Base-by-base conservation (phyloP, 2,329 filamentous ascomycete species). In the Podosphaera xanthii region DNA sequence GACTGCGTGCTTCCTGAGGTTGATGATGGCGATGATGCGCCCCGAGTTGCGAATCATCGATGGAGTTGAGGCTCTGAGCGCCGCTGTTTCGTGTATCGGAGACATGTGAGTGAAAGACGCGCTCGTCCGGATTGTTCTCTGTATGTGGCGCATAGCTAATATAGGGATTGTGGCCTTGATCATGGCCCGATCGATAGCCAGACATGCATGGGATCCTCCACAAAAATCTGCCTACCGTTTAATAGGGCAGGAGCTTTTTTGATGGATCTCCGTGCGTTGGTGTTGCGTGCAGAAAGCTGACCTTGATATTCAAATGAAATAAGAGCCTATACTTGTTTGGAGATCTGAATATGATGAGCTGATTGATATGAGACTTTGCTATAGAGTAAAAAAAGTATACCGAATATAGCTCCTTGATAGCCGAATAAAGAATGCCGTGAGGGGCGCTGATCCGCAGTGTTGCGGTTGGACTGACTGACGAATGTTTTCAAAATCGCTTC, bases 131-230 rank as follows among this genome's bases (percentile, higher is more conserved):
- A 71, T 83, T 80, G 70, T 80, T 76, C 72, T 76, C 77, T 73
- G 80, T 73, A 74, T 84, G 82, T 71, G 80, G 75, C 73, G 81
- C 77, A 75, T 85, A 86, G 71, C 84, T 80, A 77, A 86, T 81
- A 79, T 83, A 79, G 77, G 84, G 84, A 75, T 67, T 64, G 65
- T 67, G 66, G 59, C 63, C 64, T 61, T 62, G 61, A 60, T 63
- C 80, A 71, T 74, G 71, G 69, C 77, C 78, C 73, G 80, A 76
- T 77, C 81, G 80, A 76, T 86, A 87, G 73, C 64, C 65, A 66
- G 67, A 69, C 67, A 69, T 78, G 73, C 81, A 84, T 84, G 78
- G 80, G 80, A 80, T 77, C 80, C 80, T 81, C 82, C 82, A 85
- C 82, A 85, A 73, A 75, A 35, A 36, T 12, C 52, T n/a, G 34